phyloP scores from a whole-genome alignment of 2,329 filamentous ascomycete species.

The Alternaria viburni region DNA sequence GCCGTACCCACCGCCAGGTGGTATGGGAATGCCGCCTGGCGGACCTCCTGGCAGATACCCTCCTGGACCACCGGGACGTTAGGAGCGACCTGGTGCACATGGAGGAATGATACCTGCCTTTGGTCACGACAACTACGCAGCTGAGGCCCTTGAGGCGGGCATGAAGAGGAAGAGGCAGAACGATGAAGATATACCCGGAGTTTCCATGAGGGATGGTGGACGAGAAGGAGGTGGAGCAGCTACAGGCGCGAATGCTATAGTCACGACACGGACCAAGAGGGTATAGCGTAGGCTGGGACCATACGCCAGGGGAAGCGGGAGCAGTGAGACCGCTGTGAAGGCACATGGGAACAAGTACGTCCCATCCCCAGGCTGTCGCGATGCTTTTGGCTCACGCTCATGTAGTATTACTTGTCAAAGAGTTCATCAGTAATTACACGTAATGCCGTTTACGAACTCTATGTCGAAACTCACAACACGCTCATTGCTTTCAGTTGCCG shows the following conservation, averaged over 20 bases:
- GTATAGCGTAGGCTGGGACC: not conserved
- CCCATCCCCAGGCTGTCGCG: not conserved
- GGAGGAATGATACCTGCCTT: constrained; percentile 10
- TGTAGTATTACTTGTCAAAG: constrained; percentile 13
- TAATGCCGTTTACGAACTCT: not conserved
- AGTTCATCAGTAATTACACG: not conserved
- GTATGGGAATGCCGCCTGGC: constrained; percentile 28
- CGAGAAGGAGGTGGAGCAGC: constrained; percentile 14
- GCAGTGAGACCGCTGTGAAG: not conserved
- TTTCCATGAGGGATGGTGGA: constrained; percentile 13
- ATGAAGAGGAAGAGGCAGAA: constrained; percentile 18
- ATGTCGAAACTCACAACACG: not conserved
- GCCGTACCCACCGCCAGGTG: constrained; percentile 20
- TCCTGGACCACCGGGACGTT: constrained; percentile 35
- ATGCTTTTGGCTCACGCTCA: constrained; percentile 15
- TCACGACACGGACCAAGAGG: constrained; percentile 15
- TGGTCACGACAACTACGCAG: not conserved
- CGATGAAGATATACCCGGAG: constrained; percentile 22
- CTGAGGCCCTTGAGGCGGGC: constrained; percentile 1
- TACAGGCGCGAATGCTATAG: constrained; percentile 30
- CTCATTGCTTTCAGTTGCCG: not conserved
- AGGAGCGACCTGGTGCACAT: constrained; percentile 19
- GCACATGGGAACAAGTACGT: not conserved
- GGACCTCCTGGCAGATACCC: constrained; percentile 34
- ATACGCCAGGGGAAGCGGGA: not conserved